Evolutionary conservation across 768 basidiomycete species (phyloP), one percentile per base, ranked within the genome.

Genomic region (Termitomyces sp.): DNA sequence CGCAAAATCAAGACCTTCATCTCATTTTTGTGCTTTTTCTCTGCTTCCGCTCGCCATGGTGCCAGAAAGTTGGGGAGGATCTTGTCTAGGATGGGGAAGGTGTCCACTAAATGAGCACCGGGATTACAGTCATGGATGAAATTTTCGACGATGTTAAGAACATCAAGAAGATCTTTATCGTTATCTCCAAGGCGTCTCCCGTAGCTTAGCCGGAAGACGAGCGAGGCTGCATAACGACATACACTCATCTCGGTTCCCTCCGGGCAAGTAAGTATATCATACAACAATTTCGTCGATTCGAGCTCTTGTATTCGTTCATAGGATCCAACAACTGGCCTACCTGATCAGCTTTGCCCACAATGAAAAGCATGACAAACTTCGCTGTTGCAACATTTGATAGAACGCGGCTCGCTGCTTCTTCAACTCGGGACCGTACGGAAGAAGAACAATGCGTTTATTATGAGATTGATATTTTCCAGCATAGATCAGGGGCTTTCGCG

Each of bases 121-220:
- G 66, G 66, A 48, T 66, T 56, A 42, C 52, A 60, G 45, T 68
- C 65, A 14, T 49, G 31, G n/a, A 65, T 53, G 55, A 70, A 67
- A 46, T 59, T 61, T 9, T 65, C 62, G 30, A 23, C 23, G 23
- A 23, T 23, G 23, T 23, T 23, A 23, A 23, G 23, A 23, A 23
- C 23, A 23, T 23, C 23, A 23, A 23, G 23, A 23, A 23, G 23
- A 23, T 23, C 23, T 23, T 23, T 23, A 23, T 23, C 23, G 23
- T 23, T 23, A 23, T 23, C 23, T 23, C 23, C 23, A 23, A 23
- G 23, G 23, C 23, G 23, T 23, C 23, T 23, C 2, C 23, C 23
- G 23, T 23, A 23, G 23, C 23, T 23, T 23, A 23, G 23, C 23
- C 23, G 23, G 23, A 23, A 23, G 23, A 23, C 23, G 23, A 23